Conservation (phyloP, 805 yeast genomes). For the Saccharomycopsis oosterbeekiorum region DNA sequence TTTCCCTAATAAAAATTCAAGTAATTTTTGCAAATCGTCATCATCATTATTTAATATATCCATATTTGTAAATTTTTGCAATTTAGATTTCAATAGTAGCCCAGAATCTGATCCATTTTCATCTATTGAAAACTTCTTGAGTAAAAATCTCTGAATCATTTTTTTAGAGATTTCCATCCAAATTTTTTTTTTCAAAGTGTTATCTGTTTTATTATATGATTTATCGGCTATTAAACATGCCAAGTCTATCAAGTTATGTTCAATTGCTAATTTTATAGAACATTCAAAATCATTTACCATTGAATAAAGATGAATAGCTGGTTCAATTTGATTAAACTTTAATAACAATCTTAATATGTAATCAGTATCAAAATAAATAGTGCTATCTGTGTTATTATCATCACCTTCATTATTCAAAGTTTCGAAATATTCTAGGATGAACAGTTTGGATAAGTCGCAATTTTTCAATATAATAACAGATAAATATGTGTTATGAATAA, state of each 20-base stretch:
- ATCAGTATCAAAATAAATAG: slow-evolving; percentile 52
- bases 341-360: slow-evolving; percentile 69
- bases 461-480: slow-evolving; percentile 48
- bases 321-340: slow-evolving; percentile 42
- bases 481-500: slow-evolving; percentile 61
- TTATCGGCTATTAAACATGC: slow-evolving; percentile 51
- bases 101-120: slow-evolving; percentile 4
- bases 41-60: slow-evolving; percentile 25
- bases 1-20: slow-evolving; percentile 32
- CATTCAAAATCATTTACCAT: slow-evolving; percentile 62
- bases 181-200: slow-evolving; percentile 49
- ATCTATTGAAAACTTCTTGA: slow-evolving; percentile 3
- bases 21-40: slow-evolving; percentile 25
- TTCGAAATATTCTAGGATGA: slow-evolving; percentile 42
- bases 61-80: slow-evolving; percentile 15
- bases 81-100: not conserved
- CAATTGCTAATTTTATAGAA: slow-evolving; percentile 68
- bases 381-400: slow-evolving; percentile 18
- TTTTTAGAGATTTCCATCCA: slow-evolving; percentile 62
- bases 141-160: slow-evolving; percentile 27
- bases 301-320: slow-evolving; percentile 69
- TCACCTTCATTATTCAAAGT: slow-evolving; percentile 21
- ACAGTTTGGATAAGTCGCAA: slow-evolving; percentile 26
- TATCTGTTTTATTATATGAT: slow-evolving; percentile 32
- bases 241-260: slow-evolving; percentile 44